Evolutionary conservation across 2,329 filamentous ascomycete genomes (phyloP), one percentile per base, ranked within the genome.

Genomic region (Leptodontidium sp.): DNA sequence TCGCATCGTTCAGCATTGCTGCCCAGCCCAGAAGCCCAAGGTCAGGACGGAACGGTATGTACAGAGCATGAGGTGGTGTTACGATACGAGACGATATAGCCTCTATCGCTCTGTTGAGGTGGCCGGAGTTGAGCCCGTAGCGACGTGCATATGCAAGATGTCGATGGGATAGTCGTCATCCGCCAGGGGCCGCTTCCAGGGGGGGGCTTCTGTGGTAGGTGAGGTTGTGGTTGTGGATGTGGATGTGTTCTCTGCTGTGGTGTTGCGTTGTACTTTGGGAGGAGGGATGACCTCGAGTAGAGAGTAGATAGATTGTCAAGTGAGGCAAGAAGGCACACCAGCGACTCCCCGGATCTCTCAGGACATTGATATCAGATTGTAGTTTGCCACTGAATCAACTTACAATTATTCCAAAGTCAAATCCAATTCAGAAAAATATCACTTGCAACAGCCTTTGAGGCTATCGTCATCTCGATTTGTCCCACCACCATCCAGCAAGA

Each of bases 1-100:
- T 77, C 75, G 71, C 72, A 75, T 75, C 64, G 47, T 68, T 62
- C 52, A 67, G 71, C 70, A 67, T 75, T 77, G 75, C 68, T 77
- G 75, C 75, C 75, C 75, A 73, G 63, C 61, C 49, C 61, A 53
- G 32, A 43, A 26, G 49, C 45, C 21, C 32, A 40, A 64, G 29
- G 45, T 21, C 35, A 63, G 45, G 32, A 50, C n/a, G 49, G 50
- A 26, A 55, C 11, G 4, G n/a, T 40, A 49, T 1, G 45, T n/a
- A 24, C 2, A 50, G 47, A 50, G 9, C 5, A 21, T 21, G 47
- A 24, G 21, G 21, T 50, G 47, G 47, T 50, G 47, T 24, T 50
- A 50, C 47, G 17, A 21, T 24, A 50, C 47, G 21, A 50, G n/a
- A 50, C 26, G n/a, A 26, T 59, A 40, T 26, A 62, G 64, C 29